phyloP scores from a whole-genome alignment of 345 rosid genomes.

The Toxicodendron radicans region DNA sequence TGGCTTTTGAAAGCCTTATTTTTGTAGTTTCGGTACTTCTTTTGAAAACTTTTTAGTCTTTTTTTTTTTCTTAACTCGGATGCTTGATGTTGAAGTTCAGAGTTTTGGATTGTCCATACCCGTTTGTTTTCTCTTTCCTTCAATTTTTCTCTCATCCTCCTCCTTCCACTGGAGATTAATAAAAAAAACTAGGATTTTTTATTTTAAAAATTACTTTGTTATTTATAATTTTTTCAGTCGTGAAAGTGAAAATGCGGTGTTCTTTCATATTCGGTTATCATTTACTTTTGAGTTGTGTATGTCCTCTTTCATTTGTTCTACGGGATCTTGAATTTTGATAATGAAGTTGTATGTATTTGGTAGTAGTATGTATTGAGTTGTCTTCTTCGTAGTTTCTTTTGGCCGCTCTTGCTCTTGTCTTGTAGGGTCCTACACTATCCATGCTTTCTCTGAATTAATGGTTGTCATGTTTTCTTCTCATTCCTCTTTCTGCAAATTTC shows the following conservation, averaged over 20 bases:
- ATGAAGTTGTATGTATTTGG: conserved; percentile 31
- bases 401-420: background rate
- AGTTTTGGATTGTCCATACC: conserved; percentile 48
- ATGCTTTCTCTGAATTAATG: conserved; percentile 38
- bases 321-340: conserved; percentile 30
- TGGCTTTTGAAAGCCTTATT: conserved; percentile 29
- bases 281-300: conserved; percentile 28
- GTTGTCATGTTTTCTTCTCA: conserved; percentile 31
- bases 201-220: conserved; percentile 11
- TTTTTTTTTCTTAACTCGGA: conserved; percentile 35
- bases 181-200: background rate
- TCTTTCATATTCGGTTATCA: conserved; percentile 41
- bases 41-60: conserved; percentile 41
- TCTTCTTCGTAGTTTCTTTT: conserved; percentile 39
- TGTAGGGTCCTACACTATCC: conserved; percentile 47
- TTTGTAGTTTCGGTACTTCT: conserved; percentile 31
- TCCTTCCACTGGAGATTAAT: background rate
- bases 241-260: conserved; percentile 34
- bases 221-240: conserved; percentile 28
- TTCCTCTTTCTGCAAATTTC: conserved; percentile 51
- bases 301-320: conserved; percentile 38
- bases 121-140: conserved; percentile 16
- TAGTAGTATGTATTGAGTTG: conserved; percentile 34
- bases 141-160: background rate
- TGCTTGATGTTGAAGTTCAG: conserved; percentile 53